Evolutionary conservation across 164 flowering plant species (phyloP).

Genomic region (Vitis rupestris): DNA sequence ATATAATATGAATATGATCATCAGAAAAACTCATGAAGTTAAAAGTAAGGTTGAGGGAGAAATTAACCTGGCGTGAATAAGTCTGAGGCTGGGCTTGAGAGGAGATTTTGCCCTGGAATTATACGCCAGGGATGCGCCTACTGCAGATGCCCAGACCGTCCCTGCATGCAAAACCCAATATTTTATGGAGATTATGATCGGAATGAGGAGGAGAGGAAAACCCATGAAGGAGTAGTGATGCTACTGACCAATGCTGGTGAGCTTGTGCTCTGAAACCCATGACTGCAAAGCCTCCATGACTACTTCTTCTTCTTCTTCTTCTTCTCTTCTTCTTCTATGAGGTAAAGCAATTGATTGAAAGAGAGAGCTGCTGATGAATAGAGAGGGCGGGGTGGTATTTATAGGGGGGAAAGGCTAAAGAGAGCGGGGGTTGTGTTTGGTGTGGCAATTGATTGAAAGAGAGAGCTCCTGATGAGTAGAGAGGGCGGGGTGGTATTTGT

Average conservation of each 20-base stretch:
- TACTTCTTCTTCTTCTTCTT: conserved; percentile 11
- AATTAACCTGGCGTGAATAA: conserved; percentile 74
- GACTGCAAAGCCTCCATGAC: conserved; percentile 50
- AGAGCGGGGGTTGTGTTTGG: not conserved
- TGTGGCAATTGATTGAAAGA: not conserved
- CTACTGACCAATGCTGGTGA: conserved; percentile 60
- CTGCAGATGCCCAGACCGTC: conserved; percentile 68
- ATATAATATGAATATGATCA: not conserved
- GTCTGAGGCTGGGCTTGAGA: conserved; percentile 72
- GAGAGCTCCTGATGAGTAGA: not conserved
- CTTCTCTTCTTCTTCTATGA: not conserved
- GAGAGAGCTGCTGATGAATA: not conserved
- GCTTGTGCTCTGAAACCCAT: conserved; percentile 84
- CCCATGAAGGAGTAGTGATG: no score
- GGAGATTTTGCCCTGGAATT: conserved; percentile 36
- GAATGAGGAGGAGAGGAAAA: no score
- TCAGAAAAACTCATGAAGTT: not conserved
- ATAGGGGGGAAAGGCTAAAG: not conserved
- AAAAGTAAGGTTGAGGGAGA: not conserved
- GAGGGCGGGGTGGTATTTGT: conserved; percentile 1
- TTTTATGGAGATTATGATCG: no score
- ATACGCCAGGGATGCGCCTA: conserved; percentile 66
- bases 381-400: conserved; percentile 2
- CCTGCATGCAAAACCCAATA: conserved; percentile 33
- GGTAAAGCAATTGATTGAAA: no score